Base-by-base conservation (phyloP, 805 yeast species). In the Yarrowia deformans region DNA sequence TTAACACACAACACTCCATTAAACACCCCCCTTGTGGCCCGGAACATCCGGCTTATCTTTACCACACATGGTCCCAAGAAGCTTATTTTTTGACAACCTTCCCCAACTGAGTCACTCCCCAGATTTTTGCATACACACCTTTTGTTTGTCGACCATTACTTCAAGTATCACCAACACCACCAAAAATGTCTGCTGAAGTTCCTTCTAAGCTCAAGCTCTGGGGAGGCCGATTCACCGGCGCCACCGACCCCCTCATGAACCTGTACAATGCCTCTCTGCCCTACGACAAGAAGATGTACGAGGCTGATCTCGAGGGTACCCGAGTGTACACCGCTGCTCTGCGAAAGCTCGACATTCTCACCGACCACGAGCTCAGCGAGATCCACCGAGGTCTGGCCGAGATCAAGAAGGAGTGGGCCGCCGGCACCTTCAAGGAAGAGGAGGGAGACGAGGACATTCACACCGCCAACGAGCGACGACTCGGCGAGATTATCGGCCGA, bases 181-280 rank as follows among this genome's bases (percentile, higher is more conserved):
- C 49, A 42, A 63, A 13, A 66, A 67, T 69, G 70, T 67, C 70
- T 69, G 54, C 70, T 67, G 54, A 48, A 43, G 70, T 58, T 45
- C 70, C 70, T n/a, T 80, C 88, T 37, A 93, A 89, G 80, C 84
- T 82, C 74, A 93, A 88, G 79, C 83, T 94, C 73, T 94, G 99
- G 99, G 99, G 99, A 75, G 99, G 98, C 75, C 87, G 99, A 80
- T 94, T 94, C 81, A 94, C 98, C 71, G 98, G 84, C 60, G 94
- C 94, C 72, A 88, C 97, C 37, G 99, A 95, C 75, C 99, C 99
- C 3, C 82, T 95, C 76, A 95, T 95, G 99, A 96, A 95, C 77
- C 83, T 94, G 67, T 95, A 96, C 83, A 95, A 95, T 80, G 97
- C 98, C 1, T 94, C 98, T 0, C 82, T 95, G 72, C 98, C 99